A percentile compares a stretch with the other conserved stretches of the same genome.
These are phyloP conservation scores for Pythium scleroteichum DNA, from an alignment of 352 stramenopile species.

Conservation along the genomic window DNA sequence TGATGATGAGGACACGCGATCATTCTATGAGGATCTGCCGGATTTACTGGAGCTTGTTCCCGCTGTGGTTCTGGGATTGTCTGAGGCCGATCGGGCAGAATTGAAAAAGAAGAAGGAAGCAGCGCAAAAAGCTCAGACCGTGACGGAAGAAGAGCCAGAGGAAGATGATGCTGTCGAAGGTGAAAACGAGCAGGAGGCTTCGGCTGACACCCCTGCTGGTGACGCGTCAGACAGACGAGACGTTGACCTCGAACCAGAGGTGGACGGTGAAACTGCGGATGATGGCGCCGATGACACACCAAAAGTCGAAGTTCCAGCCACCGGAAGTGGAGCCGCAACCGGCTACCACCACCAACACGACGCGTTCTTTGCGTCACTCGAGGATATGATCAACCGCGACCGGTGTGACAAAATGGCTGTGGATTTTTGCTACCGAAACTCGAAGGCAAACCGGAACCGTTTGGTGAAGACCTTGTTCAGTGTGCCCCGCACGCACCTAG, in stretches of 20 bases:
- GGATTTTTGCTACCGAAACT: slow-evolving; percentile 96
- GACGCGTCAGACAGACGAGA: neutral
- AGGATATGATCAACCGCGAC: slow-evolving; percentile 94
- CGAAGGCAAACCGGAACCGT: slow-evolving; percentile 89
- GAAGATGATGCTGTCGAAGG: slow-evolving; percentile 42
- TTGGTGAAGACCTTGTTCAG: slow-evolving; percentile 93
- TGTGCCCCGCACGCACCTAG: slow-evolving; percentile 91
- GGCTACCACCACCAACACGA: slow-evolving; percentile 94
- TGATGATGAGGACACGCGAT: slow-evolving; percentile 94
- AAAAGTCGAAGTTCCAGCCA: slow-evolving; percentile 18
- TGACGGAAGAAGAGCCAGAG: slow-evolving; percentile 40
- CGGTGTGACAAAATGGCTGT: slow-evolving; percentile 95
- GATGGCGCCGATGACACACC: slow-evolving; percentile 22
- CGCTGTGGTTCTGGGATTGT: slow-evolving; percentile 91
- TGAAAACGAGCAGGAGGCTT: slow-evolving; percentile 33
- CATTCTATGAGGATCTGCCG: slow-evolving; percentile 97
- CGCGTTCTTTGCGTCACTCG: slow-evolving; percentile 89
- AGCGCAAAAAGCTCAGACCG: slow-evolving; percentile 24
- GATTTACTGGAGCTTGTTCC: slow-evolving; percentile 95
- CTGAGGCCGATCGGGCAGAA: slow-evolving; percentile 83
- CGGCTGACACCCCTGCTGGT: neutral
- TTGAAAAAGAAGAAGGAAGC: slow-evolving; percentile 85
- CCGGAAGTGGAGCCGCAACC: neutral
- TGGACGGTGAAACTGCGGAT: slow-evolving; percentile 42
- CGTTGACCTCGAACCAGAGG: slow-evolving; percentile 25